Evolutionary conservation across 306 rosid species (phyloP).

Genomic region (Cicer yamashitae): DNA sequence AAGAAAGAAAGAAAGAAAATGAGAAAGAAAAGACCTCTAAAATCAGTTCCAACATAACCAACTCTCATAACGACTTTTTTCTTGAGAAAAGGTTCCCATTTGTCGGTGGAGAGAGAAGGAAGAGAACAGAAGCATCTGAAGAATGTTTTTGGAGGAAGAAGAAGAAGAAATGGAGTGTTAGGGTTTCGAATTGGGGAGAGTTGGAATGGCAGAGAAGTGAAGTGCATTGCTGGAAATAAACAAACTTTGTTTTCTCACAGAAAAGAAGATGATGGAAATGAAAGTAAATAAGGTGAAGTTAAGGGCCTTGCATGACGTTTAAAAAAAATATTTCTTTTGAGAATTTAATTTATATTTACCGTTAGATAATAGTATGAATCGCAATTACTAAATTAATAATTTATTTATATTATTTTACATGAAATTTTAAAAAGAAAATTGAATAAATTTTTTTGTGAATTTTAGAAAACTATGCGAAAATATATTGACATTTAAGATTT

Average conservation of each 20-base stretch:
- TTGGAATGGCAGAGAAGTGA: slow-evolving; percentile 33
- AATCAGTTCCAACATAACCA: slow-evolving; percentile 56
- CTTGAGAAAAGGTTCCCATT: slow-evolving; percentile 56
- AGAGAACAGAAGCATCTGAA: slow-evolving; percentile 46
- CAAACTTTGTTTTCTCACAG: not conserved
- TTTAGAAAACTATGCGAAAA: no score
- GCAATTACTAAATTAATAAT: no score
- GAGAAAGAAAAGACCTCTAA: slow-evolving; percentile 42
- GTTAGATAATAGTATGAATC: no score
- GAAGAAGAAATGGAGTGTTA: not conserved
- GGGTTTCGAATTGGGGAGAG: slow-evolving; percentile 15
- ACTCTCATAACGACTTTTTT: slow-evolving; percentile 57
- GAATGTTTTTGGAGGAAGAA: slow-evolving; percentile 26
- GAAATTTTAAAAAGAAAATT: no score
- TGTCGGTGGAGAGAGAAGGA: slow-evolving; percentile 37
- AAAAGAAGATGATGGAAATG: slow-evolving; percentile 11
- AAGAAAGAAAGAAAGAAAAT: not conserved
- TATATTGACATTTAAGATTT: no score
- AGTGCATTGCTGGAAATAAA: slow-evolving; percentile 28
- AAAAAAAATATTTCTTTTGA: no score
- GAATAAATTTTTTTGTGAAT: no score
- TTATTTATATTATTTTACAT: no score
- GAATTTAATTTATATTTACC: no score
- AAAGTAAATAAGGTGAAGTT: not conserved
- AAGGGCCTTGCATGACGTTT: not conserved